Base-by-base conservation (phyloP, 495 filamentous ascomycete species). In the Aspergillus conjunctus region DNA sequence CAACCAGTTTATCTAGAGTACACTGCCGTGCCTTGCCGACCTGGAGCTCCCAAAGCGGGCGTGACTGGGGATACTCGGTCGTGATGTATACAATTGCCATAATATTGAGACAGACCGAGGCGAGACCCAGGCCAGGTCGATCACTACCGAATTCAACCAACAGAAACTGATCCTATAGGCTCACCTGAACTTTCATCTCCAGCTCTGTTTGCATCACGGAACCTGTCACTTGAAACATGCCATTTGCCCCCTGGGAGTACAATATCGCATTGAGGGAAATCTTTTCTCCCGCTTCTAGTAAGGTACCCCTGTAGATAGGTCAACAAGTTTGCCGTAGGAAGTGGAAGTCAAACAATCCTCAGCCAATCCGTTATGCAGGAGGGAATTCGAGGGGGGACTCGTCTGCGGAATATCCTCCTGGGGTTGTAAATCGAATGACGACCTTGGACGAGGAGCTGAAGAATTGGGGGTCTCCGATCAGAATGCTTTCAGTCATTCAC, bases 11-110 rank as follows among this genome's bases (percentile, higher is more conserved):
- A 37, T 3, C 34, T 14, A 37, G 14, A 1, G 34, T 37, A 8
- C 34, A 63, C 43, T 32, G 46, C 17, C 60, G 55, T 14, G 54
- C 60, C 48, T 63, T 63, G 4, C 11, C 45, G 18, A 58, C 30
- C 49, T 63, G 60, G 20, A 63, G 48, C 37, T 63, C 60, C 60
- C 60, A 63, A 17, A 59, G 46, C 2, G 17, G 45, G 34, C 58
- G 58, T 17, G 60, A 63, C 30, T 17, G 45, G 17, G 45, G 45
- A 32, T 58, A 45, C 8, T 44, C 31, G 34, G 12, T 17, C 20
- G 48, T 58, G 8, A 63, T 54, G 52, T 63, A 59, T 11, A 63
- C 30, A 43, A 63, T 37, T 1, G 55, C 55, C 15, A 58, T 31
- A 22, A 63, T 48, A 57, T 58, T 58, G 44, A 44, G 17, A 31